phyloP scores from a whole-genome alignment of 306 rosid genomes.

The Cyamopsis tetragonoloba region DNA sequence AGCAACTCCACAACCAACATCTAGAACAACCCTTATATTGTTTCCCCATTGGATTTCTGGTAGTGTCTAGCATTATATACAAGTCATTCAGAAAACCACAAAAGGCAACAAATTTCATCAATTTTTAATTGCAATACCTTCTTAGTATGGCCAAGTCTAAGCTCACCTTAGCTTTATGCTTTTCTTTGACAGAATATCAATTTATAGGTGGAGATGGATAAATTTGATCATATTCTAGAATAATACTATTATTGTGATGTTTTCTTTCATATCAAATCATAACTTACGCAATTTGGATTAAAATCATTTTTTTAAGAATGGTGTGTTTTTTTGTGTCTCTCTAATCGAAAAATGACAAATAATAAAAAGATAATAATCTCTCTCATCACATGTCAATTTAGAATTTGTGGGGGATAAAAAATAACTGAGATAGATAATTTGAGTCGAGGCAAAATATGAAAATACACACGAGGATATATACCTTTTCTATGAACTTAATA shows the following conservation, averaged over 20 bases:
- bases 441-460: not conserved
- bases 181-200: not conserved
- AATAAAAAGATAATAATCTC: no score
- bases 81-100: not conserved
- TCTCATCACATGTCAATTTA: no score
- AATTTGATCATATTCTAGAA: not conserved
- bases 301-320: no score
- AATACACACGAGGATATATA: slow-evolving; percentile 10
- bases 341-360: no score
- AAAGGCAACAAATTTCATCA: not conserved
- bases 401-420: no score
- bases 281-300: no score
- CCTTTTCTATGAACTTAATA: slow-evolving; percentile 53
- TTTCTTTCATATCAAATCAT: no score
- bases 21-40: slow-evolving; percentile 71
- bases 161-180: not conserved
- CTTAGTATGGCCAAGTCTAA: not conserved
- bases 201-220: no score
- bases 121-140: not conserved
- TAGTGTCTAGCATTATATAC: slow-evolving; percentile 39
- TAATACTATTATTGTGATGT: no score
- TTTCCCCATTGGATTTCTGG: slow-evolving; percentile 64
- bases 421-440: no score
- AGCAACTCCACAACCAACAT: slow-evolving; percentile 91
- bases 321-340: no score